phyloP scores from a whole-genome alignment of 2,329 filamentous ascomycete species.

The Sporothrix luriei region DNA sequence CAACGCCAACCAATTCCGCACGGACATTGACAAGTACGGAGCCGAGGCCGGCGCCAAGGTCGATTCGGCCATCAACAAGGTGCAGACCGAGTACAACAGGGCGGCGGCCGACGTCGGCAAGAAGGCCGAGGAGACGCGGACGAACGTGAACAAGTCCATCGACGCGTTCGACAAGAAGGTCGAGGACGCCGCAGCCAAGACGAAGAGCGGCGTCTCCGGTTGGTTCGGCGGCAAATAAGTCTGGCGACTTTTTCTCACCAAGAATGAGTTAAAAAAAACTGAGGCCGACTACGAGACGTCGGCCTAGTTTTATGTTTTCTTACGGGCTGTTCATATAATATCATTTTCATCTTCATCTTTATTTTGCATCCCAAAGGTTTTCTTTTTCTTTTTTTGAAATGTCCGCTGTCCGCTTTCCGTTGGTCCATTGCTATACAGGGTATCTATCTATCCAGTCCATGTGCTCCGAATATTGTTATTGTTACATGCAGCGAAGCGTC shows the following conservation, averaged over 20 bases:
- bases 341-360: background rate
- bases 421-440: constrained; percentile 22
- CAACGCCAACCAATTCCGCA: constrained; percentile 67
- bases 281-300: background rate
- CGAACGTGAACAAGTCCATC: constrained; percentile 68
- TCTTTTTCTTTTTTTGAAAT: background rate
- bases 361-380: background rate
- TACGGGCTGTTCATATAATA: constrained; percentile 18
- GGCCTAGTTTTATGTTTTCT: background rate
- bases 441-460: constrained; percentile 30
- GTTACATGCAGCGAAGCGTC: background rate
- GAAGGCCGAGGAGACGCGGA: constrained; percentile 69
- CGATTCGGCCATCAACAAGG: constrained; percentile 68
- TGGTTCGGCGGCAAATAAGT: constrained; percentile 74
- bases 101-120: constrained; percentile 80
- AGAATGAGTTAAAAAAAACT: background rate
- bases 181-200: constrained; percentile 74
- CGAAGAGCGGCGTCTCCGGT: constrained; percentile 78
- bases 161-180: constrained; percentile 83
- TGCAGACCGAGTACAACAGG: constrained; percentile 57
- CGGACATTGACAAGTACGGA: constrained; percentile 64
- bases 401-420: background rate
- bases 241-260: background rate
- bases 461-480: background rate
- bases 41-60: constrained; percentile 65